These are phyloP conservation scores for Phytopythium oedochilum DNA, from an alignment of 352 stramenopile species.

Conservation along the genomic window DNA sequence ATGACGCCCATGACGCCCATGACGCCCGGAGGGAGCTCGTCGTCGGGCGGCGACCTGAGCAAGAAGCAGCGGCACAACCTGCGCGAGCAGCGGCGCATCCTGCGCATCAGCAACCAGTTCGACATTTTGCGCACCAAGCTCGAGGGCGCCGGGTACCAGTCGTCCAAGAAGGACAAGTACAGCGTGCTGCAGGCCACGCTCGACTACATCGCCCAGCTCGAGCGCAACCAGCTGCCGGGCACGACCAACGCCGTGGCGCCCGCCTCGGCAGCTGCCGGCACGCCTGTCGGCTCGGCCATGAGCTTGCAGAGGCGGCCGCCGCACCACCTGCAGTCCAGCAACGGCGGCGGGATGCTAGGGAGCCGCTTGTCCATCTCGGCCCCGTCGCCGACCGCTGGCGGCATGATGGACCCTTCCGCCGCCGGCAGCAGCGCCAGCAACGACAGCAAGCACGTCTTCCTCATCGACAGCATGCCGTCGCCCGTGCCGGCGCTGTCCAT, in stretches of 20 bases:
- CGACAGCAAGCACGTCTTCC: slow-evolving; percentile 48
- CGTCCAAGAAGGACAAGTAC: slow-evolving; percentile 86
- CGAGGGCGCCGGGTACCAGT: slow-evolving; percentile 61
- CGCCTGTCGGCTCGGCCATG: neutral
- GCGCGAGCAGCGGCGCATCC: slow-evolving; percentile 72
- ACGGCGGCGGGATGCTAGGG: slow-evolving; percentile 8
- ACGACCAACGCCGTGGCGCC: neutral
- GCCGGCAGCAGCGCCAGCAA: slow-evolving; percentile 15
- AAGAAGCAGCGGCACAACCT: slow-evolving; percentile 87
- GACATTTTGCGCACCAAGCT: slow-evolving; percentile 77
- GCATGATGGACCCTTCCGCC: neutral
- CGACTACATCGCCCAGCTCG: slow-evolving; percentile 76
- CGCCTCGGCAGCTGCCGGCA: neutral
- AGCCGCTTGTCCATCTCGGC: slow-evolving; percentile 46
- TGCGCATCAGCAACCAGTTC: slow-evolving; percentile 84
- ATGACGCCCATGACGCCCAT: slow-evolving; percentile 53
- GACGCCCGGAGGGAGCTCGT: slow-evolving; percentile 34
- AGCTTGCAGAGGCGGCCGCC: slow-evolving; percentile 21
- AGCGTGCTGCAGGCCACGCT: slow-evolving; percentile 79
- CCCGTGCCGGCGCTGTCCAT: slow-evolving; percentile 66
- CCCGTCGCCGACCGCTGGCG: slow-evolving; percentile 19
- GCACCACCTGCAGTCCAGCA: slow-evolving; percentile 27
- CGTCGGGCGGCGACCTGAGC: slow-evolving; percentile 47
- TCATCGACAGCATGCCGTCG: slow-evolving; percentile 76
- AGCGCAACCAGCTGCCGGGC: slow-evolving; percentile 46